Evolutionary conservation across 2,329 filamentous ascomycete species (phyloP), one percentile per base, ranked within the genome.

Genomic region (Claviceps pusilla): DNA sequence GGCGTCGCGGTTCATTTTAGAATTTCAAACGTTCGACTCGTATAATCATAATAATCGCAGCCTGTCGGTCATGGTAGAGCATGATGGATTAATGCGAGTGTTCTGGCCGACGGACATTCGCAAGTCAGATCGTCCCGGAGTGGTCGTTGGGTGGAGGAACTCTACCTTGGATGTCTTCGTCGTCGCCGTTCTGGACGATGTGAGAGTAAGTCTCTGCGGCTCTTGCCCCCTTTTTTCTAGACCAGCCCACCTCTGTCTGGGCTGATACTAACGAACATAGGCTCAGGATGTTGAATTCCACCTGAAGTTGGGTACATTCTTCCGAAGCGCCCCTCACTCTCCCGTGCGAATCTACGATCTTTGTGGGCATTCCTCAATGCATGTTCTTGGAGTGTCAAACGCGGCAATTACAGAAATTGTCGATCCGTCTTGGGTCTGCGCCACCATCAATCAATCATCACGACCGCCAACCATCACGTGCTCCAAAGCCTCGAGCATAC

Each of bases 121-220:
- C 54, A 78, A 76, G 68, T 86, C 84, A 54, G 79, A 82, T 61
- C 76, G 80, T 55, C 81, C 88, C 46, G 93, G 91, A 48, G 87
- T 96, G 57, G 82, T 98, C 59, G 87, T 98, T 49, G 93, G 93
- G 64, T 98, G 91, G 89, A 83, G 86, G 64, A 98, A 98, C 69
- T 96, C 91, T 42, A 84, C 85, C 50, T 75, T 89, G 52, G 93
- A 98, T 69, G 76, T 97, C 49, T 86, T 97, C 63, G 90, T 97
- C 42, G 83, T 97, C 51, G 84, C 89, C 31, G 80, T 97, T 49
- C 73, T 98, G 57, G 87, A 95, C 65, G 87, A 93, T 72, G 89
- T 95, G 42, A 89, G 96, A 73, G 88, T 94, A 64, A 67, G 83
- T 63, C 24, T 41, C 3, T 33, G 7, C 7, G 39, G 29, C 43